A percentile compares a stretch with the other conserved stretches of the same genome.
Conservation (phyloP, 495 filamentous ascomycete species). For the Aspergillus leporis region DNA sequence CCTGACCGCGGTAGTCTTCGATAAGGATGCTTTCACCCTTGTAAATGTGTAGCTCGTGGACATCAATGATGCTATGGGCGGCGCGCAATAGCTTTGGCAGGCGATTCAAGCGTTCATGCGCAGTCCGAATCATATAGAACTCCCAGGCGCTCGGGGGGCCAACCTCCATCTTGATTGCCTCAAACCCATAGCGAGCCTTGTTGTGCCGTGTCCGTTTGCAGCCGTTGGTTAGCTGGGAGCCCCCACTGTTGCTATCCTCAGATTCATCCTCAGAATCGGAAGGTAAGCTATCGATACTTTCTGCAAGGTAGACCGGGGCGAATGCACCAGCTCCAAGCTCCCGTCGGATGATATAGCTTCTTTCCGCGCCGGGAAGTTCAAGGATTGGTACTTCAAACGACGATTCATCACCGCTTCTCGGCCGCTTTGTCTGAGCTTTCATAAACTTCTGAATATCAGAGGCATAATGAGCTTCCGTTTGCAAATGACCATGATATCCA, state of each 20-base stretch:
- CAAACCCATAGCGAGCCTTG: constrained; percentile 54
- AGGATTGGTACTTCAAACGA: constrained; percentile 67
- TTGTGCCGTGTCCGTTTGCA: constrained; percentile 24
- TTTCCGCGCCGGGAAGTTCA: constrained; percentile 58
- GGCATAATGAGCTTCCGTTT: constrained; percentile 57
- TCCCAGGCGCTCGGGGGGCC: constrained; percentile 88
- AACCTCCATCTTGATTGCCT: constrained; percentile 89
- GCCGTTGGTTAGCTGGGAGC: constrained; percentile 9
- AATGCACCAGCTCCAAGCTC: constrained; percentile 93
- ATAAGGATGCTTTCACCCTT: constrained; percentile 82
- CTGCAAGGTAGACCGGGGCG: constrained; percentile 88
- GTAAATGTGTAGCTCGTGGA: constrained; percentile 87
- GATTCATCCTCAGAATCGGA: constrained; percentile 51
- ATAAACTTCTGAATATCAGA: constrained; percentile 77
- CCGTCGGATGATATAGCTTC: constrained; percentile 74
- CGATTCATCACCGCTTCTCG: constrained; percentile 49
- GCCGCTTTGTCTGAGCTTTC: constrained; percentile 63
- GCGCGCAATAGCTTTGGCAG: constrained; percentile 50
- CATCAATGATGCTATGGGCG: constrained; percentile 71
- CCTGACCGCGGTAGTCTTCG: constrained; percentile 84
- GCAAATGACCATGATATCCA: constrained; percentile 72
- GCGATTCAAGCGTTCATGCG: constrained; percentile 68
- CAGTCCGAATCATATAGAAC: constrained; percentile 89
- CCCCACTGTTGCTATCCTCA: constrained; percentile 24
- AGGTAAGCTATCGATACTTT: constrained; percentile 58